Percentiles rank a stretch among this genome's conserved stretches.
phyloP scores from a whole-genome alignment of 306 rosid species.

The Dalbergia cultrata region DNA sequence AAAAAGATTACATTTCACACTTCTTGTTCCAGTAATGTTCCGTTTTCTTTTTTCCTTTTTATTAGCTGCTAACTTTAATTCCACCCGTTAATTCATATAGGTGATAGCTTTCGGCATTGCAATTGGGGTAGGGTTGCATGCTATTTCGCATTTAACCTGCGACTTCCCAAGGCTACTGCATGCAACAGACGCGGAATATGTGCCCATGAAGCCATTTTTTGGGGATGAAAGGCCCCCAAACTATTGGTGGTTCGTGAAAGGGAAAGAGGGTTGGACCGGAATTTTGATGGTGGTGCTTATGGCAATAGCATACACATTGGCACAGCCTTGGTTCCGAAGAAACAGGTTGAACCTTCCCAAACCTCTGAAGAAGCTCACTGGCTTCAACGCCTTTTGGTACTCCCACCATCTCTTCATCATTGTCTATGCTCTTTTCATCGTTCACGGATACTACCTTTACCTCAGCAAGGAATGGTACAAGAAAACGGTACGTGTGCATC shows the following conservation, averaged over 20 bases:
- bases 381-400: constrained; percentile 97
- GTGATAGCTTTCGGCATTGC: constrained; percentile 82
- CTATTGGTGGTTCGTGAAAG: constrained; percentile 97
- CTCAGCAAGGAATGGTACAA: constrained; percentile 88
- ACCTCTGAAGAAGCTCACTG: constrained; percentile 72
- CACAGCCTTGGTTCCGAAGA: constrained; percentile 89
- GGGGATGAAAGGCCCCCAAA: constrained; percentile 65
- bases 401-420: constrained; percentile 88
- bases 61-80: constrained; percentile 29
- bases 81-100: constrained; percentile 32
- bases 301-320: constrained; percentile 82
- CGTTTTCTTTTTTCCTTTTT: background rate
- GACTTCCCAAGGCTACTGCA: constrained; percentile 83
- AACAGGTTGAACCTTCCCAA: constrained; percentile 72
- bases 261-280: constrained; percentile 92
- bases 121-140: constrained; percentile 77
- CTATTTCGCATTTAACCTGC: constrained; percentile 77
- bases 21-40: too few relatives aligned
- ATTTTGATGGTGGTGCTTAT: constrained; percentile 79
- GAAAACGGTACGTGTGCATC: constrained; percentile 68
- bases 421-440: constrained; percentile 77
- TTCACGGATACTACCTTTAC: constrained; percentile 82
- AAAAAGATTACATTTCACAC: too few relatives aligned
- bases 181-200: constrained; percentile 61
- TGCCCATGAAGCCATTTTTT: constrained; percentile 69